Percentiles rank a stretch among this genome's conserved stretches.
phyloP scores from a whole-genome alignment of 371 early-diverging fungal genomes.

The Entomophthora muscae region DNA sequence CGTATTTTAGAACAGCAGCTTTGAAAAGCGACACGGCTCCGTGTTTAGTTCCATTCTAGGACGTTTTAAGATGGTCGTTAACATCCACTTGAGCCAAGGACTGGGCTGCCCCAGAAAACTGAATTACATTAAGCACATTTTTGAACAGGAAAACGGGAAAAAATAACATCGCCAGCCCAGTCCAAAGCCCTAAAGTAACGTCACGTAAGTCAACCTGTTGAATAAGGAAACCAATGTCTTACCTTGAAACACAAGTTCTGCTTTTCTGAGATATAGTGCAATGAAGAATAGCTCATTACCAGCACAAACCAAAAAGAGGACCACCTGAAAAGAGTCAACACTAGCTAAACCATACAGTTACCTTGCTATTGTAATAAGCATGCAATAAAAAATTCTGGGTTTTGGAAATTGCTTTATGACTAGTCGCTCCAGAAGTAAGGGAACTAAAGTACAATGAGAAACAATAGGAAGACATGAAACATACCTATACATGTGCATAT shows the following conservation, averaged over 20 bases:
- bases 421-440: constrained; percentile 62
- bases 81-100: constrained; percentile 55
- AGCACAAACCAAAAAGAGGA: constrained; percentile 79
- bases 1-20: too few relatives aligned
- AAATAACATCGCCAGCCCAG: constrained; percentile 24
- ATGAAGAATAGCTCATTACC: constrained; percentile 84
- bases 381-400: constrained; percentile 52
- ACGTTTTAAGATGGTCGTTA: constrained; percentile 20
- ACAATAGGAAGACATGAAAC: background rate
- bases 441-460: constrained; percentile 29
- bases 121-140: constrained; percentile 79
- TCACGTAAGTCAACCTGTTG: background rate
- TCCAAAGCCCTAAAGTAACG: background rate
- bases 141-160: constrained; percentile 66
- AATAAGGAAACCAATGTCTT: too few relatives aligned
- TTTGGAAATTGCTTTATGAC: constrained; percentile 70
- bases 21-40: too few relatives aligned
- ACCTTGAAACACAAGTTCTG: background rate
- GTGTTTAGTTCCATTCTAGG: background rate
- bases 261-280: constrained; percentile 43
- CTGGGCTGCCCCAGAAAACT: constrained; percentile 69
- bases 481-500: constrained; percentile 94
- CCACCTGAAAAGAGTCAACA: constrained; percentile 23
- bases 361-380: constrained; percentile 78
- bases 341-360: constrained; percentile 15